Percentiles rank a stretch among this genome's conserved stretches.
Evolutionary conservation across 2,329 filamentous ascomycete genomes (phyloP).

Genomic region (Penicillium capsulatum): DNA sequence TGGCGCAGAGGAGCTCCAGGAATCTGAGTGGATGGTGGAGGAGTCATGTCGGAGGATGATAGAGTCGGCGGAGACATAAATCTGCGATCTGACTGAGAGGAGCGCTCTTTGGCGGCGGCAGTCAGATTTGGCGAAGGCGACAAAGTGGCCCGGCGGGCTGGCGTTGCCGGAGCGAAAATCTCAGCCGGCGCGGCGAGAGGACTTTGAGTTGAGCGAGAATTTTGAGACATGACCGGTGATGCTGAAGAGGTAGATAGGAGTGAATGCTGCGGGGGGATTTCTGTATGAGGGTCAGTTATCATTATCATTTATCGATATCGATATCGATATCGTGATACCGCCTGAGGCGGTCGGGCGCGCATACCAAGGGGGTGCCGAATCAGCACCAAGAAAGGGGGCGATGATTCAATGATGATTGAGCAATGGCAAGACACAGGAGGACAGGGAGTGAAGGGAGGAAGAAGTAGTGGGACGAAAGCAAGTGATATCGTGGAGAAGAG

Average conservation of each 20-base stretch:
- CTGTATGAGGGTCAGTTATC: too few species aligned
- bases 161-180: constrained; percentile 35
- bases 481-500: constrained; percentile 24
- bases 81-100: constrained; percentile 32
- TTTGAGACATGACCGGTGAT: constrained; percentile 32
- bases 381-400: background rate
- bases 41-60: constrained; percentile 55
- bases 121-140: constrained; percentile 37
- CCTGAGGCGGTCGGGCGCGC: constrained; percentile 12
- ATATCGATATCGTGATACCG: background rate
- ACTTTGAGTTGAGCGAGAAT: constrained; percentile 28
- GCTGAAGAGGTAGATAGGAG: constrained; percentile 3
- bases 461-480: constrained; percentile 9
- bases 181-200: constrained; percentile 39
- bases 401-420: background rate
- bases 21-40: constrained; percentile 60
- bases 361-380: constrained; percentile 21
- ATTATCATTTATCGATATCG: too few species aligned
- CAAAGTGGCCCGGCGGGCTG: constrained; percentile 29
- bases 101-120: constrained; percentile 28
- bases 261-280: constrained; percentile 8
- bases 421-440: background rate
- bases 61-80: constrained; percentile 43
- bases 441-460: background rate
- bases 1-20: constrained; percentile 42